These are phyloP conservation scores for Pestalotiopsis fici DNA, from an alignment of 2,329 filamentous ascomycete genomes.

Conservation along the genomic window DNA sequence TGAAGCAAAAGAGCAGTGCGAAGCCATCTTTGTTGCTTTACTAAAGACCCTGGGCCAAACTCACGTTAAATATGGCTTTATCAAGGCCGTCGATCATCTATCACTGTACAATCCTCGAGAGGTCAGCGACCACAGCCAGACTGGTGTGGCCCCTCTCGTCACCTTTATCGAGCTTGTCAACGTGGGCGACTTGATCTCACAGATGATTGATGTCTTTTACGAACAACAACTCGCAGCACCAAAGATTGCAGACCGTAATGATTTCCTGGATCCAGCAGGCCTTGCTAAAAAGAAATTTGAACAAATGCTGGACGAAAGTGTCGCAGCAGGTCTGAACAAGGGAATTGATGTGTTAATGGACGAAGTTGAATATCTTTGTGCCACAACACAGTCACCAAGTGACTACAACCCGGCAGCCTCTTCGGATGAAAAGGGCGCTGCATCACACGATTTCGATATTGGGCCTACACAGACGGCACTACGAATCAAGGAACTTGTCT, in stretches of 20 bases:
- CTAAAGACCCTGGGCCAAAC: slow-evolving; percentile 81
- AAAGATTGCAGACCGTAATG: slow-evolving; percentile 85
- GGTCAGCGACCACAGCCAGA: slow-evolving; percentile 68
- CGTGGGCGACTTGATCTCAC: slow-evolving; percentile 94
- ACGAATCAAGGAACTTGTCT: slow-evolving; percentile 82
- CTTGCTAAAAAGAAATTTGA: slow-evolving; percentile 98
- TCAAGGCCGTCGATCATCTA: slow-evolving; percentile 88
- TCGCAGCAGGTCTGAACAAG: slow-evolving; percentile 93
- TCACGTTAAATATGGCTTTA: slow-evolving; percentile 91
- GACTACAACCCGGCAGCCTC: slow-evolving; percentile 79
- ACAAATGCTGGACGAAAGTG: slow-evolving; percentile 96
- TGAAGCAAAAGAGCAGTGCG: slow-evolving; percentile 85
- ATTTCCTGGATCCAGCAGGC: slow-evolving; percentile 88
- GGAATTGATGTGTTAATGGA: slow-evolving; percentile 98
- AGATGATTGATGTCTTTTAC: slow-evolving; percentile 99
- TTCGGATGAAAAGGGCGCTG: slow-evolving; percentile 32
- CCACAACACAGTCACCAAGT: slow-evolving; percentile 79
- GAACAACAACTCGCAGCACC: slow-evolving; percentile 86
- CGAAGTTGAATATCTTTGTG: slow-evolving; percentile 93
- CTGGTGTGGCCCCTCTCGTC: slow-evolving; percentile 85
- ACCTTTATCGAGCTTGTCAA: slow-evolving; percentile 98
- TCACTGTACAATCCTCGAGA: slow-evolving; percentile 89
- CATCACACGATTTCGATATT: slow-evolving; percentile 38
- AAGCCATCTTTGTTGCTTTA: slow-evolving; percentile 82
- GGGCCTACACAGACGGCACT: slow-evolving; percentile 76